A percentile compares a stretch with the other conserved stretches of the same genome.
Evolutionary conservation across 2,329 filamentous ascomycete genomes (phyloP).

Genomic region (Fusarium sp.): DNA sequence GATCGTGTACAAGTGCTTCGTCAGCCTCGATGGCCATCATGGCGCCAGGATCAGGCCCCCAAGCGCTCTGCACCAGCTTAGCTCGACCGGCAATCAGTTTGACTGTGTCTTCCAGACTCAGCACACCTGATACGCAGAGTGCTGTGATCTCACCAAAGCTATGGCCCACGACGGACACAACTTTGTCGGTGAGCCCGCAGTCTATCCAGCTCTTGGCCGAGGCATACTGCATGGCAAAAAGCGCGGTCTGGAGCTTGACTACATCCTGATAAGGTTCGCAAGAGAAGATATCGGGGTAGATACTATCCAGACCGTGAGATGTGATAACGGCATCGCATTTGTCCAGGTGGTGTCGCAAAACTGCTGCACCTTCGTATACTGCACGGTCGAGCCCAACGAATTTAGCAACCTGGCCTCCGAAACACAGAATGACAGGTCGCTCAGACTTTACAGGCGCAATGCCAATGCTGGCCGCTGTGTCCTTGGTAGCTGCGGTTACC

Average conservation of each 20-base stretch:
- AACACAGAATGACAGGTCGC: background rate
- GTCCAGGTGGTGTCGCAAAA: background rate
- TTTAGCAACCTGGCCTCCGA: conserved; percentile 58
- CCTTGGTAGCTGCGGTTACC: no score
- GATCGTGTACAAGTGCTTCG: background rate
- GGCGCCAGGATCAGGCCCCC: conserved; percentile 9
- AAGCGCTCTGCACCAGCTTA: background rate
- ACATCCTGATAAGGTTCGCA: conserved; percentile 50
- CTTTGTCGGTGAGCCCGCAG: background rate
- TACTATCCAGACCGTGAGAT: background rate
- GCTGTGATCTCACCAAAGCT: conserved; percentile 61
- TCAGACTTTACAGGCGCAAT: background rate
- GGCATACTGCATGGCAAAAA: conserved; percentile 60
- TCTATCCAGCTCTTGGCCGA: conserved; percentile 64
- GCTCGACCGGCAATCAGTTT: conserved; percentile 6
- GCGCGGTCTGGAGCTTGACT: conserved; percentile 57
- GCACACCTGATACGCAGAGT: conserved; percentile 53
- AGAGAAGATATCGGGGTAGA: conserved; percentile 59
- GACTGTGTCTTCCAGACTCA: conserved; percentile 53
- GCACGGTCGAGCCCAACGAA: no score
- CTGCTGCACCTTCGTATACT: background rate
- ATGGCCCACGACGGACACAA: conserved; percentile 53
- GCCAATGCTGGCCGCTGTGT: no score
- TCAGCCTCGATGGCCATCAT: conserved; percentile 26
- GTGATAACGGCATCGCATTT: background rate